A percentile compares a stretch with the other conserved stretches of the same genome.
Evolutionary conservation across 2,329 filamentous ascomycete genomes (phyloP).

Genomic region (Cladosporium sp.): DNA sequence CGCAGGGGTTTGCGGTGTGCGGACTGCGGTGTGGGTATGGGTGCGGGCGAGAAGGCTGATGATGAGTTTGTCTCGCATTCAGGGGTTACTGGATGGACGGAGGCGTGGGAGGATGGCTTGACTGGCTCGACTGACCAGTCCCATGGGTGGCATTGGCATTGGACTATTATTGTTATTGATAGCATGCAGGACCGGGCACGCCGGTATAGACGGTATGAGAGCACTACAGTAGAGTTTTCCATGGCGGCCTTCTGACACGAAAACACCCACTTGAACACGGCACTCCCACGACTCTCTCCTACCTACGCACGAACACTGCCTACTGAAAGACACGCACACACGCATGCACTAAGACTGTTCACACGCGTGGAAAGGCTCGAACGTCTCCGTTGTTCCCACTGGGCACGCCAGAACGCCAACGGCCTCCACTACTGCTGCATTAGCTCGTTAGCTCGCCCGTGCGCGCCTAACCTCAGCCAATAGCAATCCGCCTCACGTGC

Average conservation of each 20-base stretch:
- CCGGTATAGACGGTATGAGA: background rate
- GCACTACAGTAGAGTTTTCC: background rate
- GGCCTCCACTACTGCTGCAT: background rate
- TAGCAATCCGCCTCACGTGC: too few species aligned
- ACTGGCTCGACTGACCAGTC: background rate
- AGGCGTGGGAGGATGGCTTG: background rate
- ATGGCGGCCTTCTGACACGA: background rate
- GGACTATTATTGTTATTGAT: background rate
- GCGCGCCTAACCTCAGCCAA: background rate
- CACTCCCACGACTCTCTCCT: background rate
- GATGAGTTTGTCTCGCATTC: slow-evolving; percentile 1
- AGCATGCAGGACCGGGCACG: background rate
- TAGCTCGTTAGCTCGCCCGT: background rate
- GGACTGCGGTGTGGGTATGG: background rate
- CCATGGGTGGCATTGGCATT: background rate
- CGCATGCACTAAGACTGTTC: background rate
- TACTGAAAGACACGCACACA: background rate
- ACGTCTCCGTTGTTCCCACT: background rate
- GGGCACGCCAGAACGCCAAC: background rate
- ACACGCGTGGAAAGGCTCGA: background rate
- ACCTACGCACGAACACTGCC: background rate
- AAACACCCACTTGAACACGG: too few species aligned
- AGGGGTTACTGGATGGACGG: too few species aligned
- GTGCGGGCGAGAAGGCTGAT: slow-evolving; percentile 1
- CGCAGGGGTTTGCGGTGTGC: background rate